Evolutionary conservation across 1,284 basidiomycete species (phyloP), one percentile per base, ranked within the genome.

Genomic region (Sporisorium sorghi): DNA sequence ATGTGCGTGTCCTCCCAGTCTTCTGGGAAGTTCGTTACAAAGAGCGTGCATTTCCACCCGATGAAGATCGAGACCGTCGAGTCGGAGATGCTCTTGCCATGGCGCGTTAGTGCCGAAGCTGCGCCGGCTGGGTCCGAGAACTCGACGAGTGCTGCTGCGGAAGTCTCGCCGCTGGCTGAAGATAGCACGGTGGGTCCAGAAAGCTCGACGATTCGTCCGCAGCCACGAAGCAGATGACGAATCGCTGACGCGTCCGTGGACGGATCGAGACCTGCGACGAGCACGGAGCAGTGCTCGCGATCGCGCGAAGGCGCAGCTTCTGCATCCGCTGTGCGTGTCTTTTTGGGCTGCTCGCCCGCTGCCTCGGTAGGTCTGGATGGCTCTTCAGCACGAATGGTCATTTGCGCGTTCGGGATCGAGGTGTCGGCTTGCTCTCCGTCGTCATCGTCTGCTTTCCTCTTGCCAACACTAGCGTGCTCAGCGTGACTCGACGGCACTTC

Each of bases 1-100:
- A 99, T 89, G 2, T 86, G 48, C 0, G 87, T 53, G 83, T 98
- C 94, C 77, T 96, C 93, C n/a, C 89, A 88, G 15, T 88, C 88
- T 80, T 93, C 92, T 0, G 93, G 91, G 86, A 98, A 99, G 85
- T 99, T 99, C 14, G 97, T 97, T 44, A 98, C 91, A 85, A 95
- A 99, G 5, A 99, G 86, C 2, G 96, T 99, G 5, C 94, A 96
- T 71, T 91, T 89, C 93, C 94, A 97, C 6, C 93, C 93, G 55
- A 97, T 88, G 81, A 93, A 89, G 1, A 99, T 93, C 14, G 89
- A 88, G 15, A 97, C 88, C 80, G 94, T 91, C 19, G 43, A 26
- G 19, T 32, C 57, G 24, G 43, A 35, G 49, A 99, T 80, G 33
- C 90, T 89, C 83, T 97, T 97, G 86, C 93, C 93, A 86, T 98